Base-by-base conservation (phyloP, 345 rosid species). In the Brassica juncea region DNA sequence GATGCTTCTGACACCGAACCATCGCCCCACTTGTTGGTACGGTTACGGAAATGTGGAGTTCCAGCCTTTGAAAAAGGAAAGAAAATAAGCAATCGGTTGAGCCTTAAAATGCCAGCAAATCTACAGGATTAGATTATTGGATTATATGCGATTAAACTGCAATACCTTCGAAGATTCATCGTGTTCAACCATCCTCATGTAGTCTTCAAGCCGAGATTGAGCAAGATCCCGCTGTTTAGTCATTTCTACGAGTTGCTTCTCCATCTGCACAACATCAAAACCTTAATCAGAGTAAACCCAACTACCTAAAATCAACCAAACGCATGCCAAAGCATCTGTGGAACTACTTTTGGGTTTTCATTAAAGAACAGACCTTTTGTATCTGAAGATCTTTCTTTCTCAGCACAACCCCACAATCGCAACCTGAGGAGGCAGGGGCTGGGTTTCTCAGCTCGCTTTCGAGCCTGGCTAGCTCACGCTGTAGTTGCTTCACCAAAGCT, bases 401-500 rank as follows among this genome's bases (percentile, higher is more conserved):
- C 68, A 95, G 86, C 19, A 82, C 64, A 71, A 86, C 88, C 70
- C 85, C 84, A 80, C 90, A 91, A 77, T 90, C 98, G 71, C 84
- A 77, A 79, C 83, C 78, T 49, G 89, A 86, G 58, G 87, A 72
- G 67, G 88, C 76, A 69, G 93, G 89, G 44, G 68, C 83, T 70
- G 97, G 97, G 84, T 75, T 83, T 80, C 85, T 91, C 85, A 95
- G 79, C 89, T 95, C 99, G 57, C 88, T 87, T 84, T 95, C 99
- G 75, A 95, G 82, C 82, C 99, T 87, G 75, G 99, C 98, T 83
- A 95, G 71, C 80, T 95, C 99, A 71, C 74, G 90, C 76, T 93
- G 98, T 85, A 95, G 85, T 73, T 93, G 99, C 87, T 95, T 93
- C 76, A 95, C 99, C 85, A 95, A 82, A 54, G 97, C 97, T 89